phyloP scores from a whole-genome alignment of 306 rosid species.

The Pyrus pyrifolia region DNA sequence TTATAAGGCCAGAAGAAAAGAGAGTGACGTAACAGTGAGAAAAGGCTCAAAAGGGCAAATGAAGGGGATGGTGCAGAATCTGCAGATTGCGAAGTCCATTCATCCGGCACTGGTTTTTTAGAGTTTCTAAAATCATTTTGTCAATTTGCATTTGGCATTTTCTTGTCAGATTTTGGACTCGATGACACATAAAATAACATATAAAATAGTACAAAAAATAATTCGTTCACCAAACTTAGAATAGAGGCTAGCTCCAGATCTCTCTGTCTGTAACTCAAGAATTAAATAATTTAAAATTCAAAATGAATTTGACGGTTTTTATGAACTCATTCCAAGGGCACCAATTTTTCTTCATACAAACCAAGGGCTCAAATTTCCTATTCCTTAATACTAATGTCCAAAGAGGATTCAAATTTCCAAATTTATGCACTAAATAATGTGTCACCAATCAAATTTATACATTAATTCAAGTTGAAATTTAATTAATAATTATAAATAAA shows the following conservation, averaged over 20 bases:
- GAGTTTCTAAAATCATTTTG: slow-evolving; percentile 8
- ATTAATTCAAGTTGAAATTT: too few relatives aligned
- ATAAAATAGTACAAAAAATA: neutral
- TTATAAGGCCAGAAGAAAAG: neutral
- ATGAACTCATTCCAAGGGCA: too few relatives aligned
- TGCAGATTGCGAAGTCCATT: slow-evolving; percentile 2
- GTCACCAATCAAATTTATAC: too few relatives aligned
- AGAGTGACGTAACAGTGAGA: slow-evolving; percentile 24
- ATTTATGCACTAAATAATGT: too few relatives aligned
- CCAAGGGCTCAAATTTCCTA: too few relatives aligned
- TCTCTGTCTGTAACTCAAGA: fast-evolving
- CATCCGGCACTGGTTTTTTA: slow-evolving; percentile 3
- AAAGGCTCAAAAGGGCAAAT: neutral
- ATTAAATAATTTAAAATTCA: too few relatives aligned
- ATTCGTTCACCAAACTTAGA: too few relatives aligned
- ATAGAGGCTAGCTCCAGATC: fast-evolving
- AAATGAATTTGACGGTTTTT: too few relatives aligned
- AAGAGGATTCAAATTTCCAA: too few relatives aligned
- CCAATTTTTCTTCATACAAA: too few relatives aligned
- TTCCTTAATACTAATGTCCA: too few relatives aligned
- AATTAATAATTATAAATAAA: too few relatives aligned
- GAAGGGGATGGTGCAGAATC: neutral
- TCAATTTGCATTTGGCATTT: slow-evolving; percentile 41
- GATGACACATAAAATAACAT: neutral
- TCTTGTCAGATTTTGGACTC: slow-evolving; percentile 43